Evolutionary conservation across 2,329 filamentous ascomycete species (phyloP), one percentile per base, ranked within the genome.

Genomic region (Amauroascus verrucosus): DNA sequence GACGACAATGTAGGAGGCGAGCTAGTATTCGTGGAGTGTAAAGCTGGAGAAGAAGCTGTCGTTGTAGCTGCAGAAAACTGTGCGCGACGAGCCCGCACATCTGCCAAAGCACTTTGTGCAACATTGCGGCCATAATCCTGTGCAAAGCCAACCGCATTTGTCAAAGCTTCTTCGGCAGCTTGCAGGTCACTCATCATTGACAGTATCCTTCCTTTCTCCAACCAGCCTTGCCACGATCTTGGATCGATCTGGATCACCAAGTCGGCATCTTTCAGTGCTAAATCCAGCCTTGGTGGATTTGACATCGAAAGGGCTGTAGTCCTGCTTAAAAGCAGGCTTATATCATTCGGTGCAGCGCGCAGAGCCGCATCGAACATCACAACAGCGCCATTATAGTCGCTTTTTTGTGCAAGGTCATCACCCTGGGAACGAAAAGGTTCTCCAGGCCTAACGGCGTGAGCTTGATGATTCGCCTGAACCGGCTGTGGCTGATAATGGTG

Each of bases 211-310:
- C 51, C 51, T 46, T 53, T 53, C 43, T 46, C 28, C 18, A 53
- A 32, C 51, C 51, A 53, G 18, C 41, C 51, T 37, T 53, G 40
- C 51, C 51, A 53, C n/a, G 40, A 53, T 18, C 33, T 38, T 8
- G 41, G 40, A 41, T 53, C 43, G 3, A 53, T 20, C 43, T 46
- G 28, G 28, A 53, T 45, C 11, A 45, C 41, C 3, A 30, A 28
- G 18, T 53, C 51, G 33, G 51, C 51, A 46, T 48, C 51, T n/a
- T 46, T 47, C 8, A 53, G 44, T 28, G 51, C 51, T 3, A 16
- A 13, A 24, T 35, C 45, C 30, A 89, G 88, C 0, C 75, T 97
- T 3, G 93, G 97, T 67, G 88, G 85, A 0, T 90, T 93, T 61
- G 86, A 96, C 48, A 83, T 97, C 44, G 93, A 98, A 65, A 48